Evolutionary conservation across 345 rosid species (phyloP), one percentile per base, ranked within the genome.

Genomic region (Hibiscus mutabilis): DNA sequence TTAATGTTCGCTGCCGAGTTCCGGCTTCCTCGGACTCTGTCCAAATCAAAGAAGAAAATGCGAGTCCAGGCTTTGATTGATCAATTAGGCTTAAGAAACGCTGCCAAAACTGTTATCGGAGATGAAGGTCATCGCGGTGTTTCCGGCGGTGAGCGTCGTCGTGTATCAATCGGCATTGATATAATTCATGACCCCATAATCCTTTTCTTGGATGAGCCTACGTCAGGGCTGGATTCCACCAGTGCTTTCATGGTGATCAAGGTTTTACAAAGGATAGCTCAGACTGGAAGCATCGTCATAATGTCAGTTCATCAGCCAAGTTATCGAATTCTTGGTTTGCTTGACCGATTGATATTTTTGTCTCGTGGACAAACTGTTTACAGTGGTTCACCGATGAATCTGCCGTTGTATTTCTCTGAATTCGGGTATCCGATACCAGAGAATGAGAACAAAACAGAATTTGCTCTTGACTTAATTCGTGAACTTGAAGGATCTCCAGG

Each of bases 261-360:
- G 56, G 99, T 95, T 0, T 71, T 95, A 71, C 95, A 95, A 72
- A 82, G 94, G 42, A 95, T 95, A 9, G 99, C 98, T 4, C 92
- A 89, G 79, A 89, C 92, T 51, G 99, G 99, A 9, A 95, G 99
- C 72, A 86, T 92, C 24, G 99, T 95, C 1, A 78, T 92, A 60
- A 95, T 95, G 97, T 84, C 99, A 21, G 86, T 95, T 31, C 99
- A 95, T 57, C 99, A 95, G 76, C 99, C 99, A 44, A 92, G 99
- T 72, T 90, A 85, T 42, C 77, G 99, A 1, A 84, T 89, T 73
- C 86, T 92, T 0, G 88, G 99, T 5, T 79, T 92, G 73, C 82
- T 92, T 22, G 97, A 95, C 68, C 84, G 96, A 35, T 72, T 95
- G 73, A 78, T 95, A 47, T 89, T 95, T 61, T 59, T 95, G 15